Evolutionary conservation across 169 alveolate species (phyloP), one percentile per base, ranked within the genome.

Genomic region (Condylostoma magnum): DNA sequence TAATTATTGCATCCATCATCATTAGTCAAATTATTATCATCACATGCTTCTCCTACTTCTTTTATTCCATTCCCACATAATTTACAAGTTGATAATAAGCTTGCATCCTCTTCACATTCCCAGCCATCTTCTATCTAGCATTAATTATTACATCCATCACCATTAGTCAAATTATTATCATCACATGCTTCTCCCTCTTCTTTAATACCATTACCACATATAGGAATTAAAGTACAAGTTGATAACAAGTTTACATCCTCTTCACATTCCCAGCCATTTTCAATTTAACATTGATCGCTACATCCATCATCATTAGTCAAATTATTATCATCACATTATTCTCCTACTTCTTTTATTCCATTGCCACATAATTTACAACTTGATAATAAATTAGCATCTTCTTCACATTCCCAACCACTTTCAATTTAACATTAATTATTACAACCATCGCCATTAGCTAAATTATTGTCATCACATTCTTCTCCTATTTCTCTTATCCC

Each of bases 401-500:
- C 8, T 41, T 15, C 48, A 55, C 87, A 80, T 4, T 4, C 36
- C 50, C 48, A 80, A 4, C 63, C 77, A 6, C 31, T 15, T 28
- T 80, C 87, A 3, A 79, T 69, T 74, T 22, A 4, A 56, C 87
- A 80, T 18, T 36, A 34, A 0, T 69, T 44, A 41, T 41, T 41
- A 50, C 87, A 80, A 1, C 87, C 87, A 50, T 80, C 87, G 4
- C 53, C 47, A 38, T 66, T 55, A 4, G 48, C n/a, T 18, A 12
- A 56, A 33, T 80, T 80, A 3, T 84, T 84, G 52, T 80, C 87
- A 36, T 80, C 87, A 43, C 86, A 79, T 66, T 47, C 65, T 47
- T 66, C 65, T 41, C 48, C 48, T 10, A 8, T 10, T 1, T 12
- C 10, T 44, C 48, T 63, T 0, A 77, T 4, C 18, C 86, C 86